phyloP scores from a whole-genome alignment of 306 rosid species.

The Fragaria ananassa region DNA sequence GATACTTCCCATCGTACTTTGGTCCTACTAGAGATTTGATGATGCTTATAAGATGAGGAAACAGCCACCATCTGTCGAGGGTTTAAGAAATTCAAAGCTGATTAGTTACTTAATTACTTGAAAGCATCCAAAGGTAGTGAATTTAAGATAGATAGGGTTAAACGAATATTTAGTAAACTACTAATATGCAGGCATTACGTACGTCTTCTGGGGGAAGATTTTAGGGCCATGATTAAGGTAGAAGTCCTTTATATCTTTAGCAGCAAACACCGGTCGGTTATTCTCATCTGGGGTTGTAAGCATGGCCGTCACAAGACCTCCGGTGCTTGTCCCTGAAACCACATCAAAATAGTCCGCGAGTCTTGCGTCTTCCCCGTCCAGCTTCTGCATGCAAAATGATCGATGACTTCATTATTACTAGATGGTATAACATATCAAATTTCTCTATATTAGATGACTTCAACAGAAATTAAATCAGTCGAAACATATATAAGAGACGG shows the following conservation, averaged over 20 bases:
- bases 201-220: conserved; percentile 56
- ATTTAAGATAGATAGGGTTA: neutral
- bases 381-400: conserved; percentile 45
- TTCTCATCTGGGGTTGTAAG: conserved; percentile 54
- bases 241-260: conserved; percentile 59
- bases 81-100: neutral
- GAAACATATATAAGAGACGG: neutral
- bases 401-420: neutral
- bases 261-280: conserved; percentile 55
- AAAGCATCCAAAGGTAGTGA: neutral
- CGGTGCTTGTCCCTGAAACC: conserved; percentile 66
- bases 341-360: conserved; percentile 64
- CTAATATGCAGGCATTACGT: neutral
- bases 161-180: neutral
- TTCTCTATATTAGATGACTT: too few relatives aligned
- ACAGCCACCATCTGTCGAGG: conserved; percentile 22
- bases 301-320: conserved; percentile 64
- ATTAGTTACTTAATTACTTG: neutral
- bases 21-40: conserved; percentile 52
- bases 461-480: neutral
- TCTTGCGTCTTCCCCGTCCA: conserved; percentile 61
- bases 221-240: conserved; percentile 48
- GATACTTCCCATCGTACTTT: conserved; percentile 67
- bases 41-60: conserved; percentile 10
- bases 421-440: neutral